Base-by-base conservation (phyloP, 805 yeast species). In the Ogataea henricii region DNA sequence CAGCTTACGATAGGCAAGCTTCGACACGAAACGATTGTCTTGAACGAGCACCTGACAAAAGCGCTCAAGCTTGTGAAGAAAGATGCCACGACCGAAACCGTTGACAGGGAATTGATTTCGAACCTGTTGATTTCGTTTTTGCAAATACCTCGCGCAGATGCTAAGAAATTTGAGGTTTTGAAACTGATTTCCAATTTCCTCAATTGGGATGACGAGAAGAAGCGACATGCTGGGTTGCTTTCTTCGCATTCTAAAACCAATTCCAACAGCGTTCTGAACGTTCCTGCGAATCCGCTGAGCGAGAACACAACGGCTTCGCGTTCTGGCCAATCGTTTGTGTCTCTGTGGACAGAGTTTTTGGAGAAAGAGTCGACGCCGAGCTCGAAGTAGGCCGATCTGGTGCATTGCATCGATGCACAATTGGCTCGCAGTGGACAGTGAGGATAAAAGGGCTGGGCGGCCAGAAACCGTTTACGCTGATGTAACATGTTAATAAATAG, bases 1-100 rank as follows among this genome's bases (percentile, higher is more conserved):
- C 89, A 83, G 49, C 70, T 91, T 27, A 78, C 83, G 43, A 81
- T 94, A 43, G 98, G 98, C 1, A 94, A 92, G 63, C 76, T 94
- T 42, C 80, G 97, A 45, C 98, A 92, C 65, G 99, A 94, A 65
- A 92, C 96, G 1, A 92, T 94, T 8, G 88, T 89, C 21, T 70
- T 92, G 48, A 94, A 94, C 64, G 99, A 94, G 63, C 98, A 94
- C 68, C 70, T 94, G 46, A 90, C 96, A n/a, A 92, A 94, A 60
- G 96, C 98, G 1, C 70, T 92, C 52, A 81, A 89, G 21, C 74
- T 92, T 76, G 78, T 94, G 49, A 89, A 90, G 58, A 84, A 84
- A 61, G 87, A 85, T 44, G 81, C 87, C 34, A 81, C 82, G 32
- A 81, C 89, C 6, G 87, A 84, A 42, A 77, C 85, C 7, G 89